Conservation (phyloP, 345 rosid genomes). For the Murraya paniculata region DNA sequence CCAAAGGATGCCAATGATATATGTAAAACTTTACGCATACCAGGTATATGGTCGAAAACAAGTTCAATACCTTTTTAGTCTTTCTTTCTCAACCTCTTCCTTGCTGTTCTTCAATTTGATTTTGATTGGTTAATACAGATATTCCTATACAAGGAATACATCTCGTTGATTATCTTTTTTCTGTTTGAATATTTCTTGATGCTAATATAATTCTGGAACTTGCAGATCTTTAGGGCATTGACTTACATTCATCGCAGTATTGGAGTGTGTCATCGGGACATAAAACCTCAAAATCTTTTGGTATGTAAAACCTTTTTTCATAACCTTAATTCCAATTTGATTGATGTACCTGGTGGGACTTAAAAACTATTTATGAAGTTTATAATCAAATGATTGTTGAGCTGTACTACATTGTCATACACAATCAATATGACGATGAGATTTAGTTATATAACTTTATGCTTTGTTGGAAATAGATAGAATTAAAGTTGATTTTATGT, state of each 20-base stretch:
- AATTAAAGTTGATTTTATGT: neutral
- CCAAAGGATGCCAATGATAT: conserved; percentile 88
- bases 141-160: neutral
- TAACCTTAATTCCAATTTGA: neutral
- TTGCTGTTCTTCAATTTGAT: neutral
- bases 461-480: neutral
- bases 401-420: neutral
- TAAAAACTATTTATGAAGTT: neutral
- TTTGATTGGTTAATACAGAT: neutral
- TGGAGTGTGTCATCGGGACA: conserved; percentile 94
- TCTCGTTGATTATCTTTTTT: neutral
- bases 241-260: conserved; percentile 85
- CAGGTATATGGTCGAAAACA: conserved; percentile 45
- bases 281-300: conserved; percentile 97
- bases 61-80: neutral
- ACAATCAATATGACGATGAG: neutral
- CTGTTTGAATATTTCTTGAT: neutral
- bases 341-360: neutral
- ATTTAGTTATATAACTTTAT: neutral
- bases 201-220: conserved; percentile 10
- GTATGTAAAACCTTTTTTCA: conserved; percentile 43
- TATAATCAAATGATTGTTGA: neutral
- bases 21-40: conserved; percentile 87
- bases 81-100: neutral
- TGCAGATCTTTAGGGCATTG: conserved; percentile 92